Conservation (phyloP, 495 filamentous ascomycete genomes). For the Neurospora pannonica region DNA sequence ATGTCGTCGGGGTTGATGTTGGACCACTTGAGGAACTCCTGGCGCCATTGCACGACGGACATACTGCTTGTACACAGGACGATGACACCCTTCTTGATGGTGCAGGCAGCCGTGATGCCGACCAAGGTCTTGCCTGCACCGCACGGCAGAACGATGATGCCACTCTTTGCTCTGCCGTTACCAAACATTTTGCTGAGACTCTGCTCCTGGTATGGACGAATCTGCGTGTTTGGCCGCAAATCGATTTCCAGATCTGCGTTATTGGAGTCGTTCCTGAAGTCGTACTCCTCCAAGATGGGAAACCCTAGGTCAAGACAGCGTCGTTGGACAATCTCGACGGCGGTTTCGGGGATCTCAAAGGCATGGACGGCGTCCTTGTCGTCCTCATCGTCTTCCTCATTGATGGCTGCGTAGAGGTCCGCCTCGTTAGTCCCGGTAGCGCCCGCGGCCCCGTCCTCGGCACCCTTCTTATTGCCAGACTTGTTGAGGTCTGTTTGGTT, state of each 20-base stretch:
- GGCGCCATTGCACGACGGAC: slow-evolving; percentile 95
- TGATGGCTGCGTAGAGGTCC: slow-evolving; percentile 47
- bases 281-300: slow-evolving; percentile 92
- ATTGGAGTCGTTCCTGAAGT: slow-evolving; percentile 85
- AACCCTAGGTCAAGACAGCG: slow-evolving; percentile 77
- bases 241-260: slow-evolving; percentile 92
- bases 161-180: slow-evolving; percentile 91
- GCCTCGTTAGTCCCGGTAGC: slow-evolving; percentile 15
- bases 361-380: slow-evolving; percentile 83
- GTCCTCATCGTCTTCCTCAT: slow-evolving; percentile 83
- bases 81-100: slow-evolving; percentile 91
- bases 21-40: slow-evolving; percentile 95
- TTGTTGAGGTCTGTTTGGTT: slow-evolving; percentile 46
- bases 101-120: slow-evolving; percentile 93
- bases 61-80: slow-evolving; percentile 95
- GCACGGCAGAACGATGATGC: slow-evolving; percentile 95
- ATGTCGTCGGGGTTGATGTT: slow-evolving; percentile 92
- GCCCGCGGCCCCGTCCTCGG: slow-evolving; percentile 8
- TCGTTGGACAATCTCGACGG: slow-evolving; percentile 80
- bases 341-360: slow-evolving; percentile 76
- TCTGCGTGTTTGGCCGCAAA: slow-evolving; percentile 71
- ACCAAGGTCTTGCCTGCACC: slow-evolving; percentile 96
- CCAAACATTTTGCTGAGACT: slow-evolving; percentile 98
- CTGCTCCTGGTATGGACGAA: slow-evolving; percentile 91
- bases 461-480: slow-evolving; percentile 23